A percentile compares a stretch with the other conserved stretches of the same genome.
These are phyloP conservation scores for Protomyces macrosporus DNA, from an alignment of 1,139 yeast genomes.

Conservation along the genomic window DNA sequence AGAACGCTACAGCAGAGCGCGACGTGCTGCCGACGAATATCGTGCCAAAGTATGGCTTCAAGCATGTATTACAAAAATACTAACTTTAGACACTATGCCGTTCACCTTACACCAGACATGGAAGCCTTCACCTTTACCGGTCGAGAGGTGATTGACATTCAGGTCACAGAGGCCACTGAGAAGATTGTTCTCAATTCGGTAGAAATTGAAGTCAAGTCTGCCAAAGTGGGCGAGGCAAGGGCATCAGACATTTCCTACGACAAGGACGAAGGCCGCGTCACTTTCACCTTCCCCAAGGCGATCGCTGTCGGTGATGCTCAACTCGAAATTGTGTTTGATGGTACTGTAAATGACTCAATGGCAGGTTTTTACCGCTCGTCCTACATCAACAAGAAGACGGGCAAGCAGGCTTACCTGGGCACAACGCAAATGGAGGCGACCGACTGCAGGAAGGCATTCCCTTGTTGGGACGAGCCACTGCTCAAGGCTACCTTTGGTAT, in stretches of 20 bases:
- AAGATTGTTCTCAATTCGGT: slow-evolving; percentile 54
- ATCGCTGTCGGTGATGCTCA: slow-evolving; percentile 43
- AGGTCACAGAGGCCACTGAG: slow-evolving; percentile 53
- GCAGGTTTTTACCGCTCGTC: slow-evolving; percentile 78
- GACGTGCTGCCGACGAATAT: slow-evolving; percentile 26
- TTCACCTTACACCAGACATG: slow-evolving; percentile 69
- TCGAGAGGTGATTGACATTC: slow-evolving; percentile 48
- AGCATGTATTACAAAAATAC: neutral
- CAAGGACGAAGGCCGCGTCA: slow-evolving; percentile 58
- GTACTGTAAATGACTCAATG: slow-evolving; percentile 62
- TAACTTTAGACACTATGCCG: slow-evolving; percentile 49
- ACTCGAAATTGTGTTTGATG: slow-evolving; percentile 58
- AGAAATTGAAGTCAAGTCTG: slow-evolving; percentile 49
- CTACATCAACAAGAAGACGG: slow-evolving; percentile 53
- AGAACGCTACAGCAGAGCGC: slow-evolving; percentile 8
- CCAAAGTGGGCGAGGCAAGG: slow-evolving; percentile 19
- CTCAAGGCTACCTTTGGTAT: slow-evolving; percentile 68
- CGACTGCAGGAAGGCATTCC: slow-evolving; percentile 79
- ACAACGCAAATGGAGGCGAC: slow-evolving; percentile 85
- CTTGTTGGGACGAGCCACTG: slow-evolving; percentile 67
- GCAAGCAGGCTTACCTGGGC: slow-evolving; percentile 58
- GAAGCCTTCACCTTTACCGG: slow-evolving; percentile 68
- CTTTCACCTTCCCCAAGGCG: slow-evolving; percentile 49
- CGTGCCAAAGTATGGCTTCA: slow-evolving; percentile 14
- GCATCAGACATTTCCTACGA: slow-evolving; percentile 40